Evolutionary conservation across 768 basidiomycete genomes (phyloP).

Genomic region (Serendipita indica): DNA sequence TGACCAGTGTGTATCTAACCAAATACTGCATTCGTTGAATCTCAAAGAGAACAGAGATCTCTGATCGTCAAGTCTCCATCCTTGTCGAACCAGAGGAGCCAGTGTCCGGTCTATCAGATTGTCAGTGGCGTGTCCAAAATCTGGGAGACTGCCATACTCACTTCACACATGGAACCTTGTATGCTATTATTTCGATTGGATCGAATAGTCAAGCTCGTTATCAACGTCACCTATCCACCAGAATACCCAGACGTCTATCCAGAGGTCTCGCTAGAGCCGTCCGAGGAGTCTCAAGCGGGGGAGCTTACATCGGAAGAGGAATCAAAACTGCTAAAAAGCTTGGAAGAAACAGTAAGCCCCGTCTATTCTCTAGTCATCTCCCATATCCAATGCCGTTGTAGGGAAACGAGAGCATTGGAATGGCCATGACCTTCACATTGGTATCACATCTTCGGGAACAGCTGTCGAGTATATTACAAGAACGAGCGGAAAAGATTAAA

Average conservation of each 20-base stretch:
- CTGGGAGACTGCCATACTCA: conserved; percentile 27
- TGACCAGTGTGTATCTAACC: conserved; percentile 57
- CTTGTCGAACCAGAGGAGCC: conserved; percentile 76
- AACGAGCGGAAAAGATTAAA: conserved; percentile 39
- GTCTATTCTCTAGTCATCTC: conserved; percentile 22
- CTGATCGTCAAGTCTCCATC: conserved; percentile 68
- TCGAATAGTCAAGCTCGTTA: conserved; percentile 50
- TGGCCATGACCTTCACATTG: conserved; percentile 97
- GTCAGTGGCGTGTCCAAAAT: too few relatives aligned
- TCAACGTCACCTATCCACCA: conserved; percentile 64
- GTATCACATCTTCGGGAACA: conserved; percentile 73
- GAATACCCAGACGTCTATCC: conserved; percentile 78
- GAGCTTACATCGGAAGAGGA: conserved; percentile 36
- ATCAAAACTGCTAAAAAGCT: conserved; percentile 37
- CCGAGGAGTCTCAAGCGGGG: conserved; percentile 29
- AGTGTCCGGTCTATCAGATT: conserved; percentile 41
- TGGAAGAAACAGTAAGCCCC: conserved; percentile 41
- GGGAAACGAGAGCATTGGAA: conserved; percentile 79
- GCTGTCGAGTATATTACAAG: conserved; percentile 45
- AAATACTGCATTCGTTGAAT: conserved; percentile 31
- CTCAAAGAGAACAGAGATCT: conserved; percentile 51
- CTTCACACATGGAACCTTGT: conserved; percentile 9
- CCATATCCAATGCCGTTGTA: conserved; percentile 18
- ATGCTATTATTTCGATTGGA: conserved; percentile 13
- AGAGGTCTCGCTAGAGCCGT: conserved; percentile 44